Percentiles rank a stretch among this genome's conserved stretches.
These are phyloP conservation scores for Venturiaceae sp. DNA, from an alignment of 2,329 filamentous ascomycete species.

Conservation along the genomic window DNA sequence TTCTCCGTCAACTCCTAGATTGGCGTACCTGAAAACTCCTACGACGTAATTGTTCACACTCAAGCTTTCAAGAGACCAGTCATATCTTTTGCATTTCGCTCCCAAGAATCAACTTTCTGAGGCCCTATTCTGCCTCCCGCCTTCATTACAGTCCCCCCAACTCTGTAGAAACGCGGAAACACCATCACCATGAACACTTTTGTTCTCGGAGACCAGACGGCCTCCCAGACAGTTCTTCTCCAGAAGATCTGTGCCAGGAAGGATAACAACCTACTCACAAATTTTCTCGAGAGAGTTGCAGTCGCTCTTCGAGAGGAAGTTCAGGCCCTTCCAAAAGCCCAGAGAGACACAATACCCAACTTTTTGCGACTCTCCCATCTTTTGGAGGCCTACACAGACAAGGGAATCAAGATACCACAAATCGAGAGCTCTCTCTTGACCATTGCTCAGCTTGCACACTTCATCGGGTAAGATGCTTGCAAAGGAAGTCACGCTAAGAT, in stretches of 20 bases:
- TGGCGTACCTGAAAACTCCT: neutral
- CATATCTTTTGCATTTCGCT: neutral
- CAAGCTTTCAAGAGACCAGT: neutral
- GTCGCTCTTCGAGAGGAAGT: constrained; percentile 52
- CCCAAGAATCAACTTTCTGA: neutral
- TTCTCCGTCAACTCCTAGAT: neutral
- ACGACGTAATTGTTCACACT: neutral
- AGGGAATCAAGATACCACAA: constrained; percentile 47
- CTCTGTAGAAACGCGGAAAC: neutral
- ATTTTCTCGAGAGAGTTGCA: constrained; percentile 50
- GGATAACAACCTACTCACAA: constrained; percentile 48
- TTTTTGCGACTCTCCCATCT: constrained; percentile 56
- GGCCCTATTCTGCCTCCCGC: neutral
- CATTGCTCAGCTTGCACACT: constrained; percentile 56
- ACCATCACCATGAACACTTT: constrained; percentile 35
- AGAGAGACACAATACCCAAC: constrained; percentile 49
- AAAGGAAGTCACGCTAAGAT: neutral
- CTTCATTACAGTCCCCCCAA: neutral
- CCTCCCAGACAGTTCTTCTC: constrained; percentile 55
- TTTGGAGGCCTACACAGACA: constrained; percentile 53
- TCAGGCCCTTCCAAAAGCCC: constrained; percentile 44
- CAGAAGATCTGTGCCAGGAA: constrained; percentile 36
- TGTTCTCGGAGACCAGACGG: constrained; percentile 63
- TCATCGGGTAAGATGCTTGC: constrained; percentile 49
- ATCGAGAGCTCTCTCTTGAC: constrained; percentile 57